These are phyloP conservation scores for Pseudogymnoascus sp. DNA, from an alignment of 2,329 filamentous ascomycete species.

Conservation along the genomic window DNA sequence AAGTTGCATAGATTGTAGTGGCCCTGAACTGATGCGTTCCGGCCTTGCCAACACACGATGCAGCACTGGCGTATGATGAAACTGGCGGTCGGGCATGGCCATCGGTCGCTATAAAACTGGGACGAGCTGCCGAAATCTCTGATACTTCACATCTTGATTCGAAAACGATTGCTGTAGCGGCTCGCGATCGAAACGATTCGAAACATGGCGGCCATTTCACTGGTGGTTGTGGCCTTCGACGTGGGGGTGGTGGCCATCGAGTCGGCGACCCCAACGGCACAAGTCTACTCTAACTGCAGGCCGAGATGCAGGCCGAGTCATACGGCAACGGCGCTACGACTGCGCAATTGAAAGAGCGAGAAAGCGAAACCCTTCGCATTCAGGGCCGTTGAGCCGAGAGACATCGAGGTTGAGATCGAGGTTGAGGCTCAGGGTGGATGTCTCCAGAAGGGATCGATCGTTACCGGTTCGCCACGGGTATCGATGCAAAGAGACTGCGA, in stretches of 20 bases:
- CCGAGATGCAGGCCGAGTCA: conserved; percentile 4
- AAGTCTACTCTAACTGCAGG: not conserved
- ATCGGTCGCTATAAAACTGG: conserved; percentile 2
- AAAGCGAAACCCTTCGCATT: not conserved
- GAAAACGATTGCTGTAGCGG: not conserved
- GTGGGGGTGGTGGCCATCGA: conserved; percentile 1
- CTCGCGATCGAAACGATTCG: not conserved
- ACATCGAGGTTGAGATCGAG: not conserved
- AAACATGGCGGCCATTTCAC: not conserved
- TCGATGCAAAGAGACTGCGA: not conserved
- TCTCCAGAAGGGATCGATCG: not conserved
- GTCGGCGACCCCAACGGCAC: not conserved
- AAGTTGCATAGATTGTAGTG: not conserved
- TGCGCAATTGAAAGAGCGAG: not conserved
- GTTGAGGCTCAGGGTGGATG: conserved; percentile 1
- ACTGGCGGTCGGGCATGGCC: not conserved
- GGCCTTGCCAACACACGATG: conserved; percentile 11
- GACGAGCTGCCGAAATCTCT: not conserved
- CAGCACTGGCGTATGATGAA: conserved; percentile 9
- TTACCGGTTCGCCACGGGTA: not conserved
- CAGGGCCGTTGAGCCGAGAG: not conserved
- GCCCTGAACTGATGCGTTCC: not conserved
- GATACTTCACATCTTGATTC: not conserved
- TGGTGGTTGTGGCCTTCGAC: not conserved
- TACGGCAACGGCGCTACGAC: conserved; percentile 3